Evolutionary conservation across 1,284 basidiomycete species (phyloP), one percentile per base, ranked within the genome.

Genomic region (Pseudozyma sp.): DNA sequence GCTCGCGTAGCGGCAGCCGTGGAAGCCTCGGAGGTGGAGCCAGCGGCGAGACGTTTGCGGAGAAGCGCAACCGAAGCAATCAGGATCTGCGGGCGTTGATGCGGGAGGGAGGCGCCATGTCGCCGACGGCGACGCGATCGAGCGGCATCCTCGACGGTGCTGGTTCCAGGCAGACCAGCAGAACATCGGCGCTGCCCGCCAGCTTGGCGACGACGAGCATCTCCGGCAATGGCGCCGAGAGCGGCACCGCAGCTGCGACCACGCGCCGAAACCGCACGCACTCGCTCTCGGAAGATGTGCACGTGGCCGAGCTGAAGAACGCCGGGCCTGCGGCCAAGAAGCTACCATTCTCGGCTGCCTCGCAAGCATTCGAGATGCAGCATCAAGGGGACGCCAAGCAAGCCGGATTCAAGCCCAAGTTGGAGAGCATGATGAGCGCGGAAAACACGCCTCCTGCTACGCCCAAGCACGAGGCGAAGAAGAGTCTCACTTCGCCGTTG

Each of bases 31-130:
- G 61, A 10, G 63, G 60, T n/a, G 66, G 59, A 11, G 64, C 50
- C 17, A 17, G 51, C 29, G 73, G 64, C 11, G 75, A 78, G 48
- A 78, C 78, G 37, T 81, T 81, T 67, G 73, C 73, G 10, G 78
- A 80, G 66, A 81, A 81, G 57, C 67, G 79, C 42, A 81, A 77
- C 55, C 44, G 78, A n/a, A 68, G 60, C 57, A 76, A 60, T 48
- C 68, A 72, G 46, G 77, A 79, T 53, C 70, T 81, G 55, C 66
- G 75, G 7, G 70, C 75, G n/a, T 43, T 79, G 51, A 59, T 75
- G 73, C 46, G 73, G 33, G 73, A 75, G 57, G 73, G 73, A 8
- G 73, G 73, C 9, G 73, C 73, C 52, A 75, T 75, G 73, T 71
- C 68, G 45, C 73, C 73, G 9, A 68, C 68, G n/a, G 42, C 59